Percentiles rank a stretch among this genome's conserved stretches.
These are phyloP conservation scores for Colletotrichum trifolii DNA, from an alignment of 2,329 filamentous ascomycete genomes.

Conservation along the genomic window DNA sequence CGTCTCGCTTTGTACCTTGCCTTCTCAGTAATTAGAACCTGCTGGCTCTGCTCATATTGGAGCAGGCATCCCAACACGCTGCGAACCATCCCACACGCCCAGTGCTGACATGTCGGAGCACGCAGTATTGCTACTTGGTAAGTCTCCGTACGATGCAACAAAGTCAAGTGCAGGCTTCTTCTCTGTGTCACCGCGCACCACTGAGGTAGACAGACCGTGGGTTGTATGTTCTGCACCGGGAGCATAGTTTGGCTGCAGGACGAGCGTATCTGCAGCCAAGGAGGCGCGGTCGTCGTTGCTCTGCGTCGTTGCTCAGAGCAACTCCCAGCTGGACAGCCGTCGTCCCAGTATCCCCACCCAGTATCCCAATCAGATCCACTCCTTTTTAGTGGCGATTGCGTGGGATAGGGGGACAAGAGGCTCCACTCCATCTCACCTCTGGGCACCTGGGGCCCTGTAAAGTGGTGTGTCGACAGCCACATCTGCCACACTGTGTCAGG, in stretches of 20 bases:
- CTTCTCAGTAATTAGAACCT: constrained; percentile 15
- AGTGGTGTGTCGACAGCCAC: no score
- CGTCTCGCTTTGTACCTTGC: constrained; percentile 10
- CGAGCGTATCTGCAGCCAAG: neutral
- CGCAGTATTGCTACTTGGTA: no score
- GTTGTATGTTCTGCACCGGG: no score
- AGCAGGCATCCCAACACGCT: constrained; percentile 15
- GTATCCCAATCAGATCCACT: constrained; percentile 34
- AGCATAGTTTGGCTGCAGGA: no score
- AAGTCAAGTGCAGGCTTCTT: no score
- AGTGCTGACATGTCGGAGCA: no score
- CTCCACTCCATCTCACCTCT: neutral
- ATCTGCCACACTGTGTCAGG: neutral
- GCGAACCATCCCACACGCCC: neutral
- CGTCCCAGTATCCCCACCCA: constrained; percentile 24
- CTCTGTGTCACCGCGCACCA: no score
- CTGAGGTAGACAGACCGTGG: no score
- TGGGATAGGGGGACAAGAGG: constrained; percentile 29
- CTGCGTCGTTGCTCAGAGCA: constrained; percentile 33
- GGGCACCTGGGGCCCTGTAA: neutral
- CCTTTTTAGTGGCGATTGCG: constrained; percentile 30
- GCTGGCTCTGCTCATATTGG: constrained; percentile 25
- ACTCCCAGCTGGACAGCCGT: constrained; percentile 35
- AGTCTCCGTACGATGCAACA: no score
- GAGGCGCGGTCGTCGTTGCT: constrained; percentile 20